Base-by-base conservation (phyloP, 305 asterid genomes). In the Solanum aculeatissimum region DNA sequence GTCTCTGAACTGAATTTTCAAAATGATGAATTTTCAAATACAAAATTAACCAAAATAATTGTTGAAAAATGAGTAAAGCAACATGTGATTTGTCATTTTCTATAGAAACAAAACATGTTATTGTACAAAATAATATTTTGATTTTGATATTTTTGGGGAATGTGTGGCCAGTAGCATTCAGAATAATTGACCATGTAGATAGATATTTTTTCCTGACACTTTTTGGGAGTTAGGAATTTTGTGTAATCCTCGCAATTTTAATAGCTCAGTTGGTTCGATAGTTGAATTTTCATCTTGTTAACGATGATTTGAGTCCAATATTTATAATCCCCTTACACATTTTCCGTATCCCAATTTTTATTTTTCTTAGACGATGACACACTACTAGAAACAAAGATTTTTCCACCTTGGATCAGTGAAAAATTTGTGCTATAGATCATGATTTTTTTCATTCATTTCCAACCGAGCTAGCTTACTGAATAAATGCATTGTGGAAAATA, bases 81-180 rank as follows among this genome's bases (percentile, higher is more conserved):
- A 69, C 35, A 71, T 72, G 27, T 4, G 81, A 81, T 63, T 87
- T 62, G 81, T 81, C 80, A 51, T 81, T 84, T 84, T 62, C 81
- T 53, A 23, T 65, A 0, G 2, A 29, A 38, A 62, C 9, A 25
- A 62, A 23, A 23, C 14, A 23, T 25, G 21, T 5, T 1, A 6
- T 45, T 45, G 23, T 45, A 65, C 3, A 69, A 69, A 16, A 29
- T n/a, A 69, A 9, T 4, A 9, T 10, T 18, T 18, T 49, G 47
- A 77, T 49, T 77, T 16, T 51, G 65, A 27, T 77, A 77, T 77
- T 77, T 77, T 51, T 5, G 15, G 23, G 47, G 40, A 51, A 51
- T 77, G 65, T 77, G 82, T 4, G 82, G 82, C 16, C 2, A 77
- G 47, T 51, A 77, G 18, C 2, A 75, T 15, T 51, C 82, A 51